A percentile compares a stretch with the other conserved stretches of the same genome.
phyloP scores from a whole-genome alignment of 2,329 filamentous ascomycete species.

The Pseudogymnoascus destructans region DNA sequence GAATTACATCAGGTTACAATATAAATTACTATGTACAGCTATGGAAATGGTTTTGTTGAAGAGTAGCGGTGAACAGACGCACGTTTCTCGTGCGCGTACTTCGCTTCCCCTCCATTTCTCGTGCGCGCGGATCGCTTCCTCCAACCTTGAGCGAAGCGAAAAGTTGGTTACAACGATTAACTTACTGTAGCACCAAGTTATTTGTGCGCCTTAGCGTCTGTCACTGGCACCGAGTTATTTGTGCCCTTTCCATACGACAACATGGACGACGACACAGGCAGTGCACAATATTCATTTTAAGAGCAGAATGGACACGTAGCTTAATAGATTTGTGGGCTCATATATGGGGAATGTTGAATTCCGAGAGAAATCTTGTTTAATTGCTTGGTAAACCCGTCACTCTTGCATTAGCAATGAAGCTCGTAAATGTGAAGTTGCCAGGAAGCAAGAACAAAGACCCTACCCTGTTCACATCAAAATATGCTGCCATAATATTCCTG shows the following conservation, averaged over 20 bases:
- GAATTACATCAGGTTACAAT: no score
- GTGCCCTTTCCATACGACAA: neutral
- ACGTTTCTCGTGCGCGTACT: no score
- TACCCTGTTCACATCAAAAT: neutral
- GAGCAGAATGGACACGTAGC: neutral
- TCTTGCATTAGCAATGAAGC: neutral
- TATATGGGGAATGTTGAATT: neutral
- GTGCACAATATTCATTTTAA: neutral
- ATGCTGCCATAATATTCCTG: neutral
- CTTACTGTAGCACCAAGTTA: neutral
- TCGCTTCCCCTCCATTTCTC: no score
- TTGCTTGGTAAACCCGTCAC: neutral
- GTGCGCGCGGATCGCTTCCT: no score
- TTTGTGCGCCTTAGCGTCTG: neutral
- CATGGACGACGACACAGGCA: neutral
- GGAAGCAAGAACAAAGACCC: neutral
- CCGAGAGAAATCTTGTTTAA: neutral
- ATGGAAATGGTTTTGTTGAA: no score
- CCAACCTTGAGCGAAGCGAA: no score
- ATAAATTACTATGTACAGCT: no score
- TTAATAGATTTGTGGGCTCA: neutral
- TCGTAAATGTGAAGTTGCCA: neutral
- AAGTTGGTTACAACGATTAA: no score
- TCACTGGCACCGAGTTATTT: neutral
- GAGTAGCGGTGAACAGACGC: no score